Percentiles rank a stretch among this genome's conserved stretches.
phyloP scores from a whole-genome alignment of 768 basidiomycete species.

The Galerina marginata region DNA sequence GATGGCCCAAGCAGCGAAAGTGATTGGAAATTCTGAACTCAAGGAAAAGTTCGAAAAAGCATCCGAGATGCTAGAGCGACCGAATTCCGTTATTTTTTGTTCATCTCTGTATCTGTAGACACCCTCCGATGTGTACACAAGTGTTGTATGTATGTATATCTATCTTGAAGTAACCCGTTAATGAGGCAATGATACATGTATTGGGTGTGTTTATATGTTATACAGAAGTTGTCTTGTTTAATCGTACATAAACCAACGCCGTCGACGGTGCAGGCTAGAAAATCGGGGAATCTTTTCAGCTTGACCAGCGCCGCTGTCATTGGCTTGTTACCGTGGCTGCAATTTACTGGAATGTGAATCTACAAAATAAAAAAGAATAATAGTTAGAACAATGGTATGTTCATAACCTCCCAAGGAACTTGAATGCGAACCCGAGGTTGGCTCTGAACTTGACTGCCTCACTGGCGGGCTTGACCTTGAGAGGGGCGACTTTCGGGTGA shows the following conservation, averaged over 20 bases:
- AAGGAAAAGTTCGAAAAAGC: slow-evolving; percentile 93
- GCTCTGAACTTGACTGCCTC: slow-evolving; percentile 62
- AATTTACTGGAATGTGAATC: slow-evolving; percentile 15
- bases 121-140: too few species aligned
- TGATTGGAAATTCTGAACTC: slow-evolving; percentile 93
- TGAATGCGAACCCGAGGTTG: slow-evolving; percentile 38
- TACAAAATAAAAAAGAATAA: slow-evolving; percentile 4
- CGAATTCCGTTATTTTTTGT: slow-evolving; percentile 92
- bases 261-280: too few species aligned
- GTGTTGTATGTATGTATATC: too few species aligned
- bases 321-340: too few species aligned
- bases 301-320: too few species aligned
- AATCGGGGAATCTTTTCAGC: too few species aligned
- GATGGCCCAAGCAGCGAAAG: slow-evolving; percentile 95
- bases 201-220: too few species aligned
- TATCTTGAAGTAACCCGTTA: too few species aligned
- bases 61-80: slow-evolving; percentile 91
- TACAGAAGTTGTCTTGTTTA: too few species aligned
- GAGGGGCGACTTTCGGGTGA: slow-evolving; percentile 58
- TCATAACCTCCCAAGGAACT: slow-evolving; percentile 15
- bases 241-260: too few species aligned
- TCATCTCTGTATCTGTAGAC: slow-evolving; percentile 79
- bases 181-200: too few species aligned
- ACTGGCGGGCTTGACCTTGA: slow-evolving; percentile 62
- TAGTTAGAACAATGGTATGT: neutral